These are phyloP conservation scores for Rutidosis leptorrhynchoides DNA, from an alignment of 129 eudicot species.

Conservation along the genomic window DNA sequence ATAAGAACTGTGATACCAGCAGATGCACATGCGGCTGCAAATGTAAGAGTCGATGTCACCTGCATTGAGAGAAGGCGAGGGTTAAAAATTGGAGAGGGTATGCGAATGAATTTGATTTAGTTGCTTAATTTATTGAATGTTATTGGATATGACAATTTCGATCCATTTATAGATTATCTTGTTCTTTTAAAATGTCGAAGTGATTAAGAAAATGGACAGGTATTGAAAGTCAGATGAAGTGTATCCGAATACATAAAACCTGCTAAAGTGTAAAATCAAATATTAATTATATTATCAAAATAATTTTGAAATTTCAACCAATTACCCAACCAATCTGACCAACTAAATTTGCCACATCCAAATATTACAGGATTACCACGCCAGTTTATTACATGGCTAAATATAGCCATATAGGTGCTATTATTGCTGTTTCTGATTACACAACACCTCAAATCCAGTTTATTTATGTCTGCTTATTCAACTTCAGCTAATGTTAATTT, in stretches of 20 bases:
- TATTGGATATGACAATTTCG: background rate
- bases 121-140: background rate
- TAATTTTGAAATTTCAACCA: background rate
- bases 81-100: background rate
- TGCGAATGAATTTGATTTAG: background rate
- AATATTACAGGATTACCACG: background rate
- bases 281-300: background rate
- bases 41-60: conserved; percentile 76
- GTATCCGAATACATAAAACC: background rate
- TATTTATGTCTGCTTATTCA: background rate
- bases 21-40: conserved; percentile 88
- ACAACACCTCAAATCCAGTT: background rate
- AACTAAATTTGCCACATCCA: background rate
- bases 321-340: background rate
- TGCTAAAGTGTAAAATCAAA: background rate
- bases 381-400: background rate
- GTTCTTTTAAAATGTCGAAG: background rate
- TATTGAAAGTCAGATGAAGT: background rate
- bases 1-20: conserved; percentile 92
- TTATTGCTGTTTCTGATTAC: background rate
- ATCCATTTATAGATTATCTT: background rate
- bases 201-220: background rate
- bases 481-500: background rate
- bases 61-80: conserved; percentile 23
- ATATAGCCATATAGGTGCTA: background rate